Conservation (phyloP, 345 rosid species). For the Rubroshorea leprosula region DNA sequence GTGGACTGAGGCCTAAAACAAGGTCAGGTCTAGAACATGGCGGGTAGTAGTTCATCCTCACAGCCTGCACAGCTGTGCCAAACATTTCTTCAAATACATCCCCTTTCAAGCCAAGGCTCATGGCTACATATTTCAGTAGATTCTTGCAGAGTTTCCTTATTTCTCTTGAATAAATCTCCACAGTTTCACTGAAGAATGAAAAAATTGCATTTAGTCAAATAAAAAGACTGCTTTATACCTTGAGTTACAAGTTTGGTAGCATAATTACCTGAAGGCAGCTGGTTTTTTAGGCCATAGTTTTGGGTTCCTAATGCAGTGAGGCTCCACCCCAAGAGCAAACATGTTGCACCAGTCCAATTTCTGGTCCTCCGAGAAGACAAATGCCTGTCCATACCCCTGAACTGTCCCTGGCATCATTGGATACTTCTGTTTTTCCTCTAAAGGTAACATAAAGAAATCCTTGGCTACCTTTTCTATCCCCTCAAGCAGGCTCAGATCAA, state of each 20-base stretch:
- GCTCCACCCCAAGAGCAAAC: slow-evolving; percentile 90
- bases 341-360: slow-evolving; percentile 98
- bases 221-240: neutral
- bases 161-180: slow-evolving; percentile 60
- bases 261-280: slow-evolving; percentile 55
- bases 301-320: slow-evolving; percentile 63
- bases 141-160: slow-evolving; percentile 61
- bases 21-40: slow-evolving; percentile 95
- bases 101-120: slow-evolving; percentile 54
- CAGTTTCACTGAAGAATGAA: slow-evolving; percentile 44
- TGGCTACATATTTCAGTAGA: slow-evolving; percentile 52
- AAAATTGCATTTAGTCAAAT: neutral
- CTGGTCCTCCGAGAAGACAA: slow-evolving; percentile 87
- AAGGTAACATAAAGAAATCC: slow-evolving; percentile 75
- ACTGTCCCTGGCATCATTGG: slow-evolving; percentile 89
- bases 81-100: slow-evolving; percentile 64
- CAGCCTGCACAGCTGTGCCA: slow-evolving; percentile 82
- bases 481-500: slow-evolving; percentile 51
- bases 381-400: slow-evolving; percentile 96
- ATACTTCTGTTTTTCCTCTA: slow-evolving; percentile 76
- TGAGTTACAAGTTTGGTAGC: neutral
- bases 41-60: slow-evolving; percentile 96
- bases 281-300: slow-evolving; percentile 80
- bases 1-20: slow-evolving; percentile 92
- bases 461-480: slow-evolving; percentile 61